Evolutionary conservation across 306 rosid species (phyloP).

Genomic region (Astragalus membranaceus): DNA sequence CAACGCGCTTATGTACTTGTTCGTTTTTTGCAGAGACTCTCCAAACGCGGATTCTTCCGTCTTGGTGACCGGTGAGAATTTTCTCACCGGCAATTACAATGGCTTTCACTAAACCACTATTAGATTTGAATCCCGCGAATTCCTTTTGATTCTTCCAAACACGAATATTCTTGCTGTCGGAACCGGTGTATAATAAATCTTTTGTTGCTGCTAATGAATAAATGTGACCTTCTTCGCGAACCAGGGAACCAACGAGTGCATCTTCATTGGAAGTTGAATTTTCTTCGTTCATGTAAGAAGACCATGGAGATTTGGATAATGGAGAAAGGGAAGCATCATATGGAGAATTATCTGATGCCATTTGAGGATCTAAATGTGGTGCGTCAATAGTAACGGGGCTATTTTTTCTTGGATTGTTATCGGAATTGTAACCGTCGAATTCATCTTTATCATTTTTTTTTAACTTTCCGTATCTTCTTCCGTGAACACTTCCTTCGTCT

Average conservation of each 20-base stretch:
- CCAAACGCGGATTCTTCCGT: constrained; percentile 85
- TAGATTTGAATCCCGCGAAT: constrained; percentile 57
- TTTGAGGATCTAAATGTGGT: constrained; percentile 16
- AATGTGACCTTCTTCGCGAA: constrained; percentile 87
- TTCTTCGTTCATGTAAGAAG: constrained; percentile 35
- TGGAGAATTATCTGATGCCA: constrained; percentile 5
- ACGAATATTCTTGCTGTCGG: constrained; percentile 88
- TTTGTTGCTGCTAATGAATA: constrained; percentile 75
- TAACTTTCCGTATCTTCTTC: constrained; percentile 29
- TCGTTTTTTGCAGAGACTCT: constrained; percentile 37
- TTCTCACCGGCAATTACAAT: constrained; percentile 46
- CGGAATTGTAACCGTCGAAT: constrained; percentile 17
- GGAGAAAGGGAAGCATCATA: constrained; percentile 41
- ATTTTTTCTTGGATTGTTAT: constrained; percentile 4
- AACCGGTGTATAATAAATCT: constrained; percentile 69
- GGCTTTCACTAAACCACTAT: constrained; percentile 76
- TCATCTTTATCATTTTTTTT: constrained; percentile 19
- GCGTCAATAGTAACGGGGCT: not conserved
- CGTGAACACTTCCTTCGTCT: constrained; percentile 26
- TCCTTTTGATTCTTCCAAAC: constrained; percentile 87
- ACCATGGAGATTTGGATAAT: constrained; percentile 70
- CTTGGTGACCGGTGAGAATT: constrained; percentile 84
- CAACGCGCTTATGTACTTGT: constrained; percentile 43
- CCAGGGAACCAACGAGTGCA: constrained; percentile 58
- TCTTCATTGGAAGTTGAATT: constrained; percentile 14